Evolutionary conservation across 164 flowering plant genomes (phyloP).

Genomic region (Vitis rupestris): DNA sequence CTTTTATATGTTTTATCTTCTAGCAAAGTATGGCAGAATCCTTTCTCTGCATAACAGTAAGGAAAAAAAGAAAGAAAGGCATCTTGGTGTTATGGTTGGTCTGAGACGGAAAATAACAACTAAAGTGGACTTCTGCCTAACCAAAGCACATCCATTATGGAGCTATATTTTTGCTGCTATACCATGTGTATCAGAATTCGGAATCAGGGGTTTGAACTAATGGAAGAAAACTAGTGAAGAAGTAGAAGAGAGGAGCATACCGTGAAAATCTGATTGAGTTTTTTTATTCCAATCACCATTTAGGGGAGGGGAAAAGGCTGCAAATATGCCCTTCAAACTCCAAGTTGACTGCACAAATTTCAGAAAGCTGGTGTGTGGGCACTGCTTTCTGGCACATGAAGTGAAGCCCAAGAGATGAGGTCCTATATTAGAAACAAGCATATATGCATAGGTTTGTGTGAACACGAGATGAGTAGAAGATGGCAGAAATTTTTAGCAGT

Average conservation of each 20-base stretch:
- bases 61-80: neutral
- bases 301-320: constrained; percentile 2
- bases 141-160: constrained; percentile 5
- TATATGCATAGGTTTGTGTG: neutral
- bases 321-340: neutral
- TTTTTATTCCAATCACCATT: constrained; percentile 5
- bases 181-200: neutral
- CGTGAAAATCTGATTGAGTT: neutral
- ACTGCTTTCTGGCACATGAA: neutral
- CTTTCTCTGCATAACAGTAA: neutral
- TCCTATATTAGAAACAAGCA: neutral
- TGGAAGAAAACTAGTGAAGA: neutral
- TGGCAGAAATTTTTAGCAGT: neutral
- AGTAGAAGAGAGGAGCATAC: neutral
- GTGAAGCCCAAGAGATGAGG: neutral
- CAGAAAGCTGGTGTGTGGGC: neutral
- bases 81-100: constrained; percentile 1
- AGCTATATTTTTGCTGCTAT: neutral
- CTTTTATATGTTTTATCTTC: neutral
- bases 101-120: constrained; percentile 10
- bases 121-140: constrained; percentile 9
- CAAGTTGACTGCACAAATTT: neutral
- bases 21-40: constrained; percentile 9
- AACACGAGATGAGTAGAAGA: neutral
- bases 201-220: neutral